phyloP scores from a whole-genome alignment of 2,329 filamentous ascomycete genomes.

The Sarocladium strictum region DNA sequence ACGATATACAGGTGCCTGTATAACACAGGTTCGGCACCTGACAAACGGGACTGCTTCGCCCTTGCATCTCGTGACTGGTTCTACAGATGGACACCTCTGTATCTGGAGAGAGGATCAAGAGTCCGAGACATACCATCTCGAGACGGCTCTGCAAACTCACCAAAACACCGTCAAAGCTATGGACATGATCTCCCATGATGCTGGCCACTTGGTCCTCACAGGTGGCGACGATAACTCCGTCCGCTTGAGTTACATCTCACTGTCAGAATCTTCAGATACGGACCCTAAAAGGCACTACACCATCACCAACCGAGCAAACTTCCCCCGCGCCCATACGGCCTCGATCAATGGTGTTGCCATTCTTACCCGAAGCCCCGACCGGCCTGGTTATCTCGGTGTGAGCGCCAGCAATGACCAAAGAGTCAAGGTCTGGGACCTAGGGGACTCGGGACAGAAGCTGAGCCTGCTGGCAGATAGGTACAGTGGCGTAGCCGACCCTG shows the following conservation, averaged over 20 bases:
- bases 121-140: conserved; percentile 14
- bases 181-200: conserved; percentile 32
- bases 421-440: conserved; percentile 44
- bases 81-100: conserved; percentile 74
- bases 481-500: conserved; percentile 56
- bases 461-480: conserved; percentile 42
- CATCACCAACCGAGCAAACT: conserved; percentile 20
- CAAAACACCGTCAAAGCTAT: conserved; percentile 75
- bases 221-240: conserved; percentile 88
- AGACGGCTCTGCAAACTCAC: conserved; percentile 50
- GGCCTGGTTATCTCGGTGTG: conserved; percentile 24
- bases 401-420: conserved; percentile 57
- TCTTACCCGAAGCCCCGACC: neutral
- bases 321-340: conserved; percentile 58
- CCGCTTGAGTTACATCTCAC: conserved; percentile 32
- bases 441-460: conserved; percentile 14
- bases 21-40: conserved; percentile 58
- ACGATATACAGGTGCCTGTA: conserved; percentile 65
- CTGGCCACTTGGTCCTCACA: conserved; percentile 50
- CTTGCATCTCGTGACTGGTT: conserved; percentile 55
- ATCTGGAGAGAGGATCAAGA: conserved; percentile 39
- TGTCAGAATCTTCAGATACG: neutral
- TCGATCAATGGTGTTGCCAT: conserved; percentile 55
- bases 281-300: conserved; percentile 8
- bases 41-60: conserved; percentile 16